These are phyloP conservation scores for Corchorus olitorius DNA, from an alignment of 345 rosid species.

Conservation along the genomic window DNA sequence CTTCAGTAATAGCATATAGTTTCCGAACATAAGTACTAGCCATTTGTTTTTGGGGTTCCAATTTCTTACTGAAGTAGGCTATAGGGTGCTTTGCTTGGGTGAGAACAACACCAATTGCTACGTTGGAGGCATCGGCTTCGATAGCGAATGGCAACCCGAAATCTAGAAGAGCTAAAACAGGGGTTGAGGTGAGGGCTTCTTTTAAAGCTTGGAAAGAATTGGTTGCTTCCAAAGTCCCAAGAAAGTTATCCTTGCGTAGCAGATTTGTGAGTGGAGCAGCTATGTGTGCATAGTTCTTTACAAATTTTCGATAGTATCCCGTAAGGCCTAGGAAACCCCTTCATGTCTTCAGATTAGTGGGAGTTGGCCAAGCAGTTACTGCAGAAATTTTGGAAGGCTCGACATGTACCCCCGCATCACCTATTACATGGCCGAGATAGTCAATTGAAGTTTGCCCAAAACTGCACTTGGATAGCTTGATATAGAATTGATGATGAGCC, in stretches of 20 bases:
- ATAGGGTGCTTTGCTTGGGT: not conserved
- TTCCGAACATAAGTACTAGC: not conserved
- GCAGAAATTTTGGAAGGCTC: not conserved
- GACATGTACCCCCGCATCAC: not conserved
- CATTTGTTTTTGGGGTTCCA: not conserved
- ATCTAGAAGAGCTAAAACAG: not conserved
- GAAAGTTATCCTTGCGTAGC: not conserved
- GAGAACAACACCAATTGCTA: not conserved
- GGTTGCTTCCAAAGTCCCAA: not conserved
- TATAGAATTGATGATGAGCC: too few species aligned
- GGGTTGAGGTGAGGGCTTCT: not conserved
- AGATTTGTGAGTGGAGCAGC: not conserved
- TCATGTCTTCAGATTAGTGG: not conserved
- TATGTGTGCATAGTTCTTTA: not conserved
- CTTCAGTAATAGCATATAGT: not conserved
- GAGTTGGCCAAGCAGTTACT: not conserved
- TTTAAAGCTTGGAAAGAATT: not conserved
- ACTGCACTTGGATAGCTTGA: not conserved
- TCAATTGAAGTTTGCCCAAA: not conserved
- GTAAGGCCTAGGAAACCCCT: not conserved
- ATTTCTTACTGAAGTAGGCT: not conserved
- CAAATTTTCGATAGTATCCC: not conserved
- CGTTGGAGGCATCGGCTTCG: not conserved
- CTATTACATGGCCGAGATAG: conserved; percentile 6
- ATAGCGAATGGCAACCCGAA: not conserved